These are phyloP conservation scores for Rhazya stricta DNA, from an alignment of 257 asterid genomes.

Conservation along the genomic window DNA sequence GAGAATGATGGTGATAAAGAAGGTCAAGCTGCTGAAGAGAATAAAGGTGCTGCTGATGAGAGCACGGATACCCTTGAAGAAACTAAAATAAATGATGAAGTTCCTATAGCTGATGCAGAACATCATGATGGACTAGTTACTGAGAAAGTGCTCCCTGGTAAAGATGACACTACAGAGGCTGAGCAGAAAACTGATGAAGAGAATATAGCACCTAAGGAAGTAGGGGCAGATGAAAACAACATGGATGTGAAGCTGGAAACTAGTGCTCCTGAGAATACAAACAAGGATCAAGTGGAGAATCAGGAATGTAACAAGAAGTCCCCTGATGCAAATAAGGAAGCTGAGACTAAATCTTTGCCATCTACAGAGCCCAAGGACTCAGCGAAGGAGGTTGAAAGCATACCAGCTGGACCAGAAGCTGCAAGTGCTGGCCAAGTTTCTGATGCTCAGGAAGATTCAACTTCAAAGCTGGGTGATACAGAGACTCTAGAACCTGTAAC, in stretches of 20 bases:
- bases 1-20: conserved; percentile 28
- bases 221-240: neutral
- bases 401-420: neutral
- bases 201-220: neutral
- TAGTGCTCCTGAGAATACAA: neutral
- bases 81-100: conserved; percentile 7
- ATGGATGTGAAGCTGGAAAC: neutral
- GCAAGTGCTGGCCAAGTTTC: neutral
- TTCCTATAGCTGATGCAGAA: conserved; percentile 6
- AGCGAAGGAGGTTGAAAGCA: neutral
- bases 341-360: neutral
- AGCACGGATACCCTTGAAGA: neutral
- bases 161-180: conserved; percentile 12
- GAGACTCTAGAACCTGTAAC: conserved; percentile 13
- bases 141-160: neutral
- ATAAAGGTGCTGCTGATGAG: neutral
- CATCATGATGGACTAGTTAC: neutral
- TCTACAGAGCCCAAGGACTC: neutral
- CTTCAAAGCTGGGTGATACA: conserved; percentile 11
- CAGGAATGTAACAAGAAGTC: neutral
- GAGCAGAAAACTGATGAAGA: neutral
- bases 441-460: conserved; percentile 1
- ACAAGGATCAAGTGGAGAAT: conserved; percentile 1
- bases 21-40: neutral
- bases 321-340: conserved; percentile 3